Evolutionary conservation across 2,329 filamentous ascomycete genomes (phyloP).

Genomic region (Zymoseptoria ardabiliae): DNA sequence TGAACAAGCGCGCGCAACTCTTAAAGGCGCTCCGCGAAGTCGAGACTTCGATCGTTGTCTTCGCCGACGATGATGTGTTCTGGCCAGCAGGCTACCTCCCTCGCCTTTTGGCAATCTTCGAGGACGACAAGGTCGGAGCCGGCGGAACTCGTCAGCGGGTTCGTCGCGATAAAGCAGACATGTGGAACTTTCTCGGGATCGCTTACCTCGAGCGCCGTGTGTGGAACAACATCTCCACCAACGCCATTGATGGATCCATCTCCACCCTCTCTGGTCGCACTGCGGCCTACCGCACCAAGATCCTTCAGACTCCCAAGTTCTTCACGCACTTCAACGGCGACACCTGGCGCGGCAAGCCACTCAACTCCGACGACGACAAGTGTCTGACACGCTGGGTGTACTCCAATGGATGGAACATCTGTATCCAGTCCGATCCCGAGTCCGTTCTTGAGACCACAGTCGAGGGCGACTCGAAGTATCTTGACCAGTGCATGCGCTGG

Average conservation of each 20-base stretch:
- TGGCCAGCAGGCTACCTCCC: conserved; percentile 26
- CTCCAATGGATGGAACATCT: conserved; percentile 45
- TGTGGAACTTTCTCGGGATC: conserved; percentile 50
- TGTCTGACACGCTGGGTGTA: conserved; percentile 51
- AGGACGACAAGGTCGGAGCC: conserved; percentile 43
- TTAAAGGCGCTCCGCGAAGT: conserved; percentile 25
- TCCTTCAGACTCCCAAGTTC: conserved; percentile 43
- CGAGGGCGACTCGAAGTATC: conserved; percentile 45
- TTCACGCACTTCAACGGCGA: conserved; percentile 43
- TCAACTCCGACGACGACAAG: conserved; percentile 56
- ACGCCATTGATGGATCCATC: conserved; percentile 51
- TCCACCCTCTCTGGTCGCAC: conserved; percentile 54
- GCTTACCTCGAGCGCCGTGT: conserved; percentile 57
- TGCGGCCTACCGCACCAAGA: conserved; percentile 43
- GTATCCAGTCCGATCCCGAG: conserved; percentile 47
- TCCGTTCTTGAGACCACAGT: conserved; percentile 47
- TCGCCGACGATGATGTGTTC: conserved; percentile 33
- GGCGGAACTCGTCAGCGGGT: conserved; percentile 53
- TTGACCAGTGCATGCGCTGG: conserved; percentile 50
- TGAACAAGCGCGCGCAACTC: conserved; percentile 31
- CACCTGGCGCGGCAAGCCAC: conserved; percentile 42
- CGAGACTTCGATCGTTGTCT: conserved; percentile 24
- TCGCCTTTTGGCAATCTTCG: conserved; percentile 33
- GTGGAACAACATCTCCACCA: conserved; percentile 52
- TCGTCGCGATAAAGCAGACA: conserved; percentile 27